Evolutionary conservation across 2,329 filamentous ascomycete species (phyloP), one percentile per base, ranked within the genome.

Genomic region (Fusarium sp.): DNA sequence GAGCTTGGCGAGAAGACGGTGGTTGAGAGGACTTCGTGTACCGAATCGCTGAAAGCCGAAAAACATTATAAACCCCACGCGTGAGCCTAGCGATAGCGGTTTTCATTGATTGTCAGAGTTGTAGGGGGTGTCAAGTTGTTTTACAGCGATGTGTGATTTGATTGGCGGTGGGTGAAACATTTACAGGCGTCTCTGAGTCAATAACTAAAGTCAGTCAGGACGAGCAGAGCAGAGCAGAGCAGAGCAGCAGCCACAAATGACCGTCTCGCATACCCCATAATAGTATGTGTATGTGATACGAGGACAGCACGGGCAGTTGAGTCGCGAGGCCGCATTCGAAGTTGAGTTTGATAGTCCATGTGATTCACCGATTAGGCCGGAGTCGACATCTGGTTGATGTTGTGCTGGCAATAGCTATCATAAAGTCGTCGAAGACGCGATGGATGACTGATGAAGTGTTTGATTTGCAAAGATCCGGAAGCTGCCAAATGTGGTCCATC

Each of bases 401-500:
- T 78, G 80, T 77, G 79, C 76, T 81, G 78, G 76, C 75, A 82
- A 79, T 65, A 78, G 78, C 77, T 82, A 82, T 80, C 78, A 82
- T 80, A 76, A 77, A 80, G 79, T 77, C 73, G 81, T 80, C 79
- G 82, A 79, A 79, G 79, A 81, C 75, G 79, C 75, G 78, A 80
- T 79, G 78, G 78, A 80, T 80, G 78, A 80, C 76, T 81, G 82
- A 82, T 79, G 80, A 81, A 81, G 79, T 79, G 78, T 80, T 81
- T 82, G 78, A 82, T 80, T 83, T 83, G 81, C 77, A 80, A 74
- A 79, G 79, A 79, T 81, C 80, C 80, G 81, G 80, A 81, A 80
- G 81, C 78, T 82, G 82, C 78, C 80, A 82, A 79, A 82, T 74
- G 78, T 77, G 78, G 79, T 78, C 80, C 80, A 79, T 81, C 78